phyloP scores from a whole-genome alignment of 2,329 filamentous ascomycete genomes.

The Amphichorda felina region DNA sequence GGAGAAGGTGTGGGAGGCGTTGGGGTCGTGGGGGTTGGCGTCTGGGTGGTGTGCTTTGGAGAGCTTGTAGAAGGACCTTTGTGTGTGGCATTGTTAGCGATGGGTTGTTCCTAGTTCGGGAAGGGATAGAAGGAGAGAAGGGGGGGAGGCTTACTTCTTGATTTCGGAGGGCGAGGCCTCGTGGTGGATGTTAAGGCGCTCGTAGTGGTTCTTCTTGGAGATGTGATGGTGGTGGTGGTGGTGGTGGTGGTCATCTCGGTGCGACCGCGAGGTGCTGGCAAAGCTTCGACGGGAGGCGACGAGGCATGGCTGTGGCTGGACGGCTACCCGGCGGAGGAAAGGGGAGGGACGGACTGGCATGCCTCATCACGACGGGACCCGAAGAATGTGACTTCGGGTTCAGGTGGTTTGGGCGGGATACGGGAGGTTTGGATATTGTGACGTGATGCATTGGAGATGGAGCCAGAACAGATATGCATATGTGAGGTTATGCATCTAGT shows the following conservation, averaged over 20 bases:
- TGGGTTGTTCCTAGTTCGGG: not conserved
- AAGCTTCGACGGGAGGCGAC: not conserved
- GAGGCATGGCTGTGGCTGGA: conserved; percentile 2
- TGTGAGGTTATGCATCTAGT: conserved; percentile 9
- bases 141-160: conserved; percentile 51
- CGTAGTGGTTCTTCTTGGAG: conserved; percentile 61
- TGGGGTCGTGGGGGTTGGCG: conserved; percentile 66
- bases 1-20: conserved; percentile 65
- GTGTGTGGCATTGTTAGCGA: not conserved
- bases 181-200: conserved; percentile 60
- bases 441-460: not conserved
- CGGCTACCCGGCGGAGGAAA: conserved; percentile 8
- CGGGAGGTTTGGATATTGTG: conserved; percentile 9
- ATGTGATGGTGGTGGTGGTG: conserved; percentile 3
- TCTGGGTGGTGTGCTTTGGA: conserved; percentile 92
- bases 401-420: not conserved
- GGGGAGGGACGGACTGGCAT: conserved; percentile 39
- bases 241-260: conserved; percentile 4
- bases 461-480: not conserved
- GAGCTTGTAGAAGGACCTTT: conserved; percentile 72
- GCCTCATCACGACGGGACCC: conserved; percentile 39
- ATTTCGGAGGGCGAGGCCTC: conserved; percentile 65
- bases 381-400: not conserved
- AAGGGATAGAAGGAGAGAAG: conserved; percentile 1
- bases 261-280: not conserved